A percentile compares a stretch with the other conserved stretches of the same genome.
These are phyloP conservation scores for Nepenthes mirabilis DNA, from an alignment of 148 eudicot species.

Conservation along the genomic window DNA sequence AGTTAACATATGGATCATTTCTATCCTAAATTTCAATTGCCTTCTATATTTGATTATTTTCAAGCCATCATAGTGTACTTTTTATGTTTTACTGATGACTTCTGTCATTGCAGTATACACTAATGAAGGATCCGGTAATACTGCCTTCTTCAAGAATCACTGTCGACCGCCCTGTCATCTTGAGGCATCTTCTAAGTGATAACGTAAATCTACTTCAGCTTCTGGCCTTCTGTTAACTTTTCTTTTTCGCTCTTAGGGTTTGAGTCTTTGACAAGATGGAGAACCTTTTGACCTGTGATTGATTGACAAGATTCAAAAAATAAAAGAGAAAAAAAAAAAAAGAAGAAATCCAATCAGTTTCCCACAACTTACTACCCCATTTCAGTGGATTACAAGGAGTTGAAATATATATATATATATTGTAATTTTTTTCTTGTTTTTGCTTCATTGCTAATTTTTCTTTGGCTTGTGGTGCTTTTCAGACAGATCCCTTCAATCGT, in stretches of 20 bases:
- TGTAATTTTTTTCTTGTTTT: neutral
- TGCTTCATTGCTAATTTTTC: neutral
- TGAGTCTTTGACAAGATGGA: neutral
- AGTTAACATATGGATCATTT: neutral
- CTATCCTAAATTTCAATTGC: too few species aligned
- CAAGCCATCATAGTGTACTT: neutral
- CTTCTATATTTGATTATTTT: neutral
- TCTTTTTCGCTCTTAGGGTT: neutral
- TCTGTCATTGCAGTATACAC: conserved; percentile 66
- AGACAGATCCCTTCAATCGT: conserved; percentile 97
- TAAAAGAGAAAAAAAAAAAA: too few species aligned
- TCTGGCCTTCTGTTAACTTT: conserved; percentile 2
- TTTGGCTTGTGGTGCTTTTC: conserved; percentile 8
- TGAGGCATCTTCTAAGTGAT: conserved; percentile 95
- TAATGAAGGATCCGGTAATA: conserved; percentile 94
- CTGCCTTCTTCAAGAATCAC: conserved; percentile 84
- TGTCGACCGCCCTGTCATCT: conserved; percentile 81
- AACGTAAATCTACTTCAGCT: conserved; percentile 23
- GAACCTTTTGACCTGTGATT: too few species aligned
- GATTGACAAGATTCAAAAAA: too few species aligned
- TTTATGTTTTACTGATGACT: neutral
- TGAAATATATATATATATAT: neutral
- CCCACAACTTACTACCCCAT: too few species aligned
- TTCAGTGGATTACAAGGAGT: neutral
- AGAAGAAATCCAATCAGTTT: too few species aligned